Conservation (phyloP, 2,329 filamentous ascomycete species). For the Aspergillus sp. region DNA sequence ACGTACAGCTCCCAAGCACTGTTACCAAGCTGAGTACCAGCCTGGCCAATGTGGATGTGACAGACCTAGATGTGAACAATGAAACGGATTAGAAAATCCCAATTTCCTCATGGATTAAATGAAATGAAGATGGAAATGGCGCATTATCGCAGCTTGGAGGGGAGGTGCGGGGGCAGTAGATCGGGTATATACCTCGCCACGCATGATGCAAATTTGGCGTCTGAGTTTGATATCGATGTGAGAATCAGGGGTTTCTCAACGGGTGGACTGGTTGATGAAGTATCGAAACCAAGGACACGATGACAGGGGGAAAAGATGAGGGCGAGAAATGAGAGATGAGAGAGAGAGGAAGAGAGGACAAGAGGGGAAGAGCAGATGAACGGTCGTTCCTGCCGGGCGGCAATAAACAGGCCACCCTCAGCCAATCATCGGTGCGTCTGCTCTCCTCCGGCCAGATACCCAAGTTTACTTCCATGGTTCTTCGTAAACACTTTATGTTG, state of each 20-base stretch:
- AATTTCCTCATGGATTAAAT: not conserved
- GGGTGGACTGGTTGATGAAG: not conserved
- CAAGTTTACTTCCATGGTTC: not conserved
- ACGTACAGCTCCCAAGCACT: slow-evolving; percentile 68
- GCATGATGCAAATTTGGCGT: slow-evolving; percentile 27
- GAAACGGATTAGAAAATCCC: not conserved
- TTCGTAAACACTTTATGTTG: no score
- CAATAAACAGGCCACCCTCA: slow-evolving; percentile 7
- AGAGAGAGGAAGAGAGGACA: not conserved
- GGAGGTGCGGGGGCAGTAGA: slow-evolving; percentile 16
- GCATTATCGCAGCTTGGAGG: not conserved
- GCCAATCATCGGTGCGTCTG: slow-evolving; percentile 9
- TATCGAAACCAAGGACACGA: not conserved
- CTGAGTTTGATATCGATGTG: not conserved
- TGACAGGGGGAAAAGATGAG: not conserved
- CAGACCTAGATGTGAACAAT: slow-evolving; percentile 51
- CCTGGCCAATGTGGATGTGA: slow-evolving; percentile 68
- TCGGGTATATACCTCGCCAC: slow-evolving; percentile 33
- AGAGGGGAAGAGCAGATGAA: not conserved
- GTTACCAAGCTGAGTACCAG: slow-evolving; percentile 67
- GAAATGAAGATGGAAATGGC: not conserved
- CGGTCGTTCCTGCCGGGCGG: slow-evolving; percentile 12
- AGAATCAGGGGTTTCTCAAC: not conserved
- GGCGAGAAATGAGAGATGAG: not conserved
- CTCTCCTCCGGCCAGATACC: not conserved